These are phyloP conservation scores for Fremontodendron californicum DNA, from an alignment of 345 rosid genomes.

Conservation along the genomic window DNA sequence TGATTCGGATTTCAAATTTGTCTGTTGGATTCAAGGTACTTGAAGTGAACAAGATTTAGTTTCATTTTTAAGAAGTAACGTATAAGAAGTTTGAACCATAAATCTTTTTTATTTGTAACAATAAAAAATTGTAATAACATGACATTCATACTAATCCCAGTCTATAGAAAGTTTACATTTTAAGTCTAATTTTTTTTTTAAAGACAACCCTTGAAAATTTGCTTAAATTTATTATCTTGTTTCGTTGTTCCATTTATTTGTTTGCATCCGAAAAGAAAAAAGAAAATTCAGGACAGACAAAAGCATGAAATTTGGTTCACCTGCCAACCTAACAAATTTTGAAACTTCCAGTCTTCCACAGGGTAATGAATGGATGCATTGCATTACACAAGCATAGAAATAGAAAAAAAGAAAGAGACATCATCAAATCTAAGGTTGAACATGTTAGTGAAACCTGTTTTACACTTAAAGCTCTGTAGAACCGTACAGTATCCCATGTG, in stretches of 20 bases:
- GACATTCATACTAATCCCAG: too few species aligned
- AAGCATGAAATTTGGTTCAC: background rate
- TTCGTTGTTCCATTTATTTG: too few species aligned
- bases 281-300: background rate
- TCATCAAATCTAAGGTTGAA: constrained; percentile 24
- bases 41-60: background rate
- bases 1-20: background rate
- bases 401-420: background rate
- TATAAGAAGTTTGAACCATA: too few species aligned
- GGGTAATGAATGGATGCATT: background rate
- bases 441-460: background rate
- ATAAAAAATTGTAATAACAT: too few species aligned
- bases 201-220: too few species aligned
- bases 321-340: background rate
- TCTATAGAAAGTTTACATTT: too few species aligned
- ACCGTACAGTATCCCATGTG: constrained; percentile 31
- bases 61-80: too few species aligned
- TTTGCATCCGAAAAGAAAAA: too few species aligned
- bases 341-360: background rate
- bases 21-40: background rate
- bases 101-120: too few species aligned
- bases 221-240: too few species aligned
- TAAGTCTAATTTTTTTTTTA: too few species aligned
- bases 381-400: background rate
- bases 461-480: constrained; percentile 4